These are phyloP conservation scores for Trichoderma semiorbis DNA, from an alignment of 2,329 filamentous ascomycete genomes.

Conservation along the genomic window DNA sequence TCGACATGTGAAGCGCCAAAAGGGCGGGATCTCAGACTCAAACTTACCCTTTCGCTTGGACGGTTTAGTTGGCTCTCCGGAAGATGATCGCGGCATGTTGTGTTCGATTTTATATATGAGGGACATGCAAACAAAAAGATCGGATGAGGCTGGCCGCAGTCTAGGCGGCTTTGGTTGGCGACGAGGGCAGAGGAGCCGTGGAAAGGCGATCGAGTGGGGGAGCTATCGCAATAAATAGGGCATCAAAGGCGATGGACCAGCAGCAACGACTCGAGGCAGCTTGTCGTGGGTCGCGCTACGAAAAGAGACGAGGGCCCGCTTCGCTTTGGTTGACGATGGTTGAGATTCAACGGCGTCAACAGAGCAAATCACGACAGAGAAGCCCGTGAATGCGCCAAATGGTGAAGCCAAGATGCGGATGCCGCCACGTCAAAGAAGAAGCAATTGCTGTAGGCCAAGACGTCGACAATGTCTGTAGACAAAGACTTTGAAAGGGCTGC, in stretches of 20 bases:
- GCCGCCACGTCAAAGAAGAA: background rate
- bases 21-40: conserved; percentile 14
- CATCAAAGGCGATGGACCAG: background rate
- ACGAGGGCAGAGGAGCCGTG: background rate
- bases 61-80: conserved; percentile 41
- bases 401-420: background rate
- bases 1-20: background rate
- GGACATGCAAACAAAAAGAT: background rate
- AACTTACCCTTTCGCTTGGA: conserved; percentile 46
- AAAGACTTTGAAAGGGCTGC: background rate
- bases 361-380: background rate
- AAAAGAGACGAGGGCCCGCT: background rate
- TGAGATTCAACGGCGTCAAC: background rate
- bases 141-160: background rate
- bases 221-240: conserved; percentile 8
- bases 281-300: background rate
- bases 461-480: background rate
- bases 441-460: background rate
- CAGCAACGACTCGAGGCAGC: background rate
- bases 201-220: conserved; percentile 2
- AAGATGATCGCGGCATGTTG: conserved; percentile 41
- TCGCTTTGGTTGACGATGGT: background rate
- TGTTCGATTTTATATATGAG: background rate
- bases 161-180: background rate
- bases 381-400: background rate